Evolutionary conservation across 202 grass and related monocot species (phyloP), one percentile per base, ranked within the genome.

Genomic region (Digitaria exilis): DNA sequence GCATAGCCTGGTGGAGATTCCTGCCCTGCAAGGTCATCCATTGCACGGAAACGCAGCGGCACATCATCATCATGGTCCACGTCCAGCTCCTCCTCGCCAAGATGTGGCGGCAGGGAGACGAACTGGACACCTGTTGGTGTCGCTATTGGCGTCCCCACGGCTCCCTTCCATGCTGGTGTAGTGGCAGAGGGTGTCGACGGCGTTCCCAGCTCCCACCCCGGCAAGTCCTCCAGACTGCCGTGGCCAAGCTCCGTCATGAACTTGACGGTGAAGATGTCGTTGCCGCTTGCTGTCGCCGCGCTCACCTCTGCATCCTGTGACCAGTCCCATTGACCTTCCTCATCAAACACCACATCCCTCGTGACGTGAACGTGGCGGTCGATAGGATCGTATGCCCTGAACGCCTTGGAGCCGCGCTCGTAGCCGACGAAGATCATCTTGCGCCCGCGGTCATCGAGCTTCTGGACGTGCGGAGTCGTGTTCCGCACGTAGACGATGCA

Each of bases 271-370:
- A 62, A 62, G 13, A 15, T 14, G 26, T 62, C 26, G 14, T 16
- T 1, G 13, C 14, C 13, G 5, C 7, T 1, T 5, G 7, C 2
- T 18, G 0, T 3, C 1, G 49, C 25, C 0, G 1, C 25, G 0
- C 16, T 0, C 13, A 2, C 14, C 0, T 62, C 58, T 0, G 5
- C 4, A 0, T 0, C 14, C 0, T 6, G 1, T 0, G 2, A 15
- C 58, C 26, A 62, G 26, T 62, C 13, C 58, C 58, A 62, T 5
- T 17, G 0, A 5, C n/a, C 26, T 0, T 3, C 58, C 4, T 62
- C 58, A 2, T 62, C 28, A 5, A 62, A 62, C 26, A 62, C 26
- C 13, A 31, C 12, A 1, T 61, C 58, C 11, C 58, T 28, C 5
- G 58, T 30, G 1, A 61, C 58, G 1, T 51, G 49, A 0, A 30